Evolutionary conservation across 108 stramenopile species (phyloP), one percentile per base, ranked within the genome.

Genomic region (Nitzschia sp.): DNA sequence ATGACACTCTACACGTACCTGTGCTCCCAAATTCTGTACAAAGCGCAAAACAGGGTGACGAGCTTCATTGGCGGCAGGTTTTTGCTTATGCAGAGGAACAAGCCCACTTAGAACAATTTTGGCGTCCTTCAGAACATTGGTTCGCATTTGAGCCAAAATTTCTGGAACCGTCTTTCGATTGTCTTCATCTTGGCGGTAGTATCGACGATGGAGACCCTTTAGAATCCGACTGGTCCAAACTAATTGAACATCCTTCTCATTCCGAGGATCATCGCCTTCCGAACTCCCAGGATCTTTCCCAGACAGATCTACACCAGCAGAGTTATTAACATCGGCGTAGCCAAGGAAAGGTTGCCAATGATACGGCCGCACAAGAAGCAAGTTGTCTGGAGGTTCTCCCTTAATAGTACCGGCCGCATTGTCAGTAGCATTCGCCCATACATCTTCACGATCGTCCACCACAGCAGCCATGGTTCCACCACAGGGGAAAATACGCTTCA

Each of bases 361-460:
- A 78, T 91, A 94, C 14, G 93, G 88, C 66, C 76, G 69, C 8
- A 88, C 87, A 46, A 90, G 65, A 19, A 91, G 76, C 15, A 91
- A 70, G 70, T 91, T 91, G 63, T 83, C 81, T 29, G 93, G 93
- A 15, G 93, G 93, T 77, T 94, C 93, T 29, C 93, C 90, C 50
- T 75, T 78, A 52, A 66, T 67, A 10, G 76, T 71, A 41, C 17
- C 26, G 10, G 75, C 73, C 24, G 78, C 72, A 67, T 88, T 92
- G 52, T 89, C 81, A 20, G 72, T 59, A 0, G 90, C 90, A 59
- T 91, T 91, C 53, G 93, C 93, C 93, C 93, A 94, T 5, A 94
- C 93, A 77, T 94, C 93, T 79, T 94, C 93, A 17, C 93, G 75
- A 70, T 94, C 93, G 63, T 94, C 93, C 15, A 94, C 67, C 46